Evolutionary conservation across 495 filamentous ascomycete genomes (phyloP), one percentile per base, ranked within the genome.

Genomic region (Penicillium bialowiezense): DNA sequence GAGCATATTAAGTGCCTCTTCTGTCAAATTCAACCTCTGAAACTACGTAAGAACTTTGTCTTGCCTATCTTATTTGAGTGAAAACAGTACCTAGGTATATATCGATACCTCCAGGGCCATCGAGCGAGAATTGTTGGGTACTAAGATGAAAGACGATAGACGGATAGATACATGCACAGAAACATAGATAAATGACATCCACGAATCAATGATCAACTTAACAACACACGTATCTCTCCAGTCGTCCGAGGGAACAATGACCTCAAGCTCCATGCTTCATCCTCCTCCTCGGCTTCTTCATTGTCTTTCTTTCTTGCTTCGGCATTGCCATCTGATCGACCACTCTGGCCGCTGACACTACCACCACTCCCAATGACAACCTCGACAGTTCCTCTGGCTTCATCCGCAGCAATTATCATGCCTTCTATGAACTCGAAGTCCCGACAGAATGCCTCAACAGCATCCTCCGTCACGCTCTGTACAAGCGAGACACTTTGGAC

Each of bases 351-450:
- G 41, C 61, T 64, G 20, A 64, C 48, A 41, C 61, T 64, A 1
- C 48, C 62, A 47, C 64, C 59, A 46, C 66, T 63, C 29, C 62
- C 59, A 17, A 55, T 20, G 9, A 34, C 54, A 18, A 67, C 53
- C 37, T 69, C 66, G 3, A 54, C 55, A 42, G 67, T 69, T 7
- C 64, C 71, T 20, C 65, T 48, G 20, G 71, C 71, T 52, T 83
- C 81, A 65, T 85, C 83, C 3, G 76, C 77, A 12, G 72, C 73
- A 21, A 80, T 68, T 39, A 90, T 75, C 68, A 72, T 78, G 14
- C 72, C 85, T 68, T 98, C 93, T 4, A 97, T 78, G 50, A 85
- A 85, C 70, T 92, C 90, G 68, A 98, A 98, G 56, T 95, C 90
- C 14, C 83, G 83, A 52, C 91, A 95, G 70, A 98, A 97, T 44